Percentiles rank a stretch among this genome's conserved stretches.
phyloP scores from a whole-genome alignment of 2,329 filamentous ascomycete species.

The Xylariaceae sp. region DNA sequence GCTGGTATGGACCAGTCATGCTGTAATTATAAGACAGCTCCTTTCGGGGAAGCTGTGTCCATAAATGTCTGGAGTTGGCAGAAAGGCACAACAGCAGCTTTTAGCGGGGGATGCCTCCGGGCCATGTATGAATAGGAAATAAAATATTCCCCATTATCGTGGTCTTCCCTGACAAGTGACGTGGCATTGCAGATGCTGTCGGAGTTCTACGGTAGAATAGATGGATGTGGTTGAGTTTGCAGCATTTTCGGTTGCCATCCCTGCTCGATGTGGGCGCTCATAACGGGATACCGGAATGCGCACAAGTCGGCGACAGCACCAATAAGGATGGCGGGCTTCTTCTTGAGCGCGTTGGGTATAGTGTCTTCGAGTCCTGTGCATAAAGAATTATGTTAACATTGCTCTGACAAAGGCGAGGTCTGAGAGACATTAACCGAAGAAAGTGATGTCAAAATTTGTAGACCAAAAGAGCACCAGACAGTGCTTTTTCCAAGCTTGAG shows the following conservation, averaged over 20 bases:
- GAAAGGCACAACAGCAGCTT: constrained; percentile 4
- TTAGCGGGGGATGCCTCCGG: constrained; percentile 4
- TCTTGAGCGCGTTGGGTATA: too few species aligned
- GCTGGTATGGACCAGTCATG: constrained; percentile 9
- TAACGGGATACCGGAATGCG: too few species aligned
- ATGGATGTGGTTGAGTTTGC: too few species aligned
- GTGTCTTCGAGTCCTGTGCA: too few species aligned
- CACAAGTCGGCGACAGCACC: too few species aligned
- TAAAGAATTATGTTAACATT: not conserved
- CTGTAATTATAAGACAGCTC: constrained; percentile 25
- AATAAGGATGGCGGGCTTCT: too few species aligned
- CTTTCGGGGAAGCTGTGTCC: constrained; percentile 23
- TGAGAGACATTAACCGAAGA: not conserved
- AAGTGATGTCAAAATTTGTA: too few species aligned
- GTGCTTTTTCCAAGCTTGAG: too few species aligned
- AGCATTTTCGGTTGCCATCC: too few species aligned
- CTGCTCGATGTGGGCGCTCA: too few species aligned
- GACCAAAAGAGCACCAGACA: too few species aligned
- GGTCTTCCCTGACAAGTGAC: not conserved
- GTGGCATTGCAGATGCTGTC: not conserved
- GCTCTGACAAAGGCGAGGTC: not conserved
- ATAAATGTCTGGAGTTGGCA: constrained; percentile 24
- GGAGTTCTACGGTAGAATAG: too few species aligned
- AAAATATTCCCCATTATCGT: constrained; percentile 9
- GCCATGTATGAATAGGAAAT: constrained; percentile 14